phyloP scores from a whole-genome alignment of 2,329 filamentous ascomycete genomes.

The Gnomoniopsis sp. region DNA sequence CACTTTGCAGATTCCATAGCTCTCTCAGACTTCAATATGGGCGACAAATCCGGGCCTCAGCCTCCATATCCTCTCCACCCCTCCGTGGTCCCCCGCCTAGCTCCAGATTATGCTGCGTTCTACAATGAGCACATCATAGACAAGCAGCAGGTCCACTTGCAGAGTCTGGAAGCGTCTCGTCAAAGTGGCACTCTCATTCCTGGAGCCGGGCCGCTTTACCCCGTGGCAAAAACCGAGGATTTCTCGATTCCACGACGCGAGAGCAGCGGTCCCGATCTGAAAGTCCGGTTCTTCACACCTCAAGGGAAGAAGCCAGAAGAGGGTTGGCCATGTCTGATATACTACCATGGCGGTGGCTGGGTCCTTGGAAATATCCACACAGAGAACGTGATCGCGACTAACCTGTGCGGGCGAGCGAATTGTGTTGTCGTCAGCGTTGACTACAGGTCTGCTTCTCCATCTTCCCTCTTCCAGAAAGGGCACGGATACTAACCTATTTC shows the following conservation, averaged over 20 bases:
- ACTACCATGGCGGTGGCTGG: conserved; percentile 58
- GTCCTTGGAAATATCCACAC: conserved; percentile 55
- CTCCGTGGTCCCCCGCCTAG: conserved; percentile 40
- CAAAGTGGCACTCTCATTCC: conserved; percentile 49
- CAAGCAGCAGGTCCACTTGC: conserved; percentile 51
- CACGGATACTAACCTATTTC: neutral
- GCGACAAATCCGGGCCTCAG: conserved; percentile 4
- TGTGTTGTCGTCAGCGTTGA: conserved; percentile 54
- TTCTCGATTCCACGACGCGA: conserved; percentile 38
- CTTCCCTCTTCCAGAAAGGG: neutral
- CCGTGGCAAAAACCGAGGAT: conserved; percentile 45
- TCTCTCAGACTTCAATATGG: conserved; percentile 3
- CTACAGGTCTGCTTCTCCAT: conserved; percentile 36
- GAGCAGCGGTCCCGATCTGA: conserved; percentile 44
- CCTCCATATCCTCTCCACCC: conserved; percentile 43
- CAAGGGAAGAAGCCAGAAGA: conserved; percentile 35
- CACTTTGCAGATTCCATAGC: neutral
- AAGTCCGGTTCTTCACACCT: conserved; percentile 49
- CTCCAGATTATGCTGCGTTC: conserved; percentile 49
- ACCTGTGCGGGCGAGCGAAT: conserved; percentile 46
- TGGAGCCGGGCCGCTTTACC: conserved; percentile 44
- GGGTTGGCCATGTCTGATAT: conserved; percentile 55
- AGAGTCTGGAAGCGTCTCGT: conserved; percentile 49
- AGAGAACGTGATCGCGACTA: conserved; percentile 54
- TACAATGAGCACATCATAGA: conserved; percentile 50